Base-by-base conservation (phyloP, 345 rosid genomes). In the Cardamine chenopodiifolia region DNA sequence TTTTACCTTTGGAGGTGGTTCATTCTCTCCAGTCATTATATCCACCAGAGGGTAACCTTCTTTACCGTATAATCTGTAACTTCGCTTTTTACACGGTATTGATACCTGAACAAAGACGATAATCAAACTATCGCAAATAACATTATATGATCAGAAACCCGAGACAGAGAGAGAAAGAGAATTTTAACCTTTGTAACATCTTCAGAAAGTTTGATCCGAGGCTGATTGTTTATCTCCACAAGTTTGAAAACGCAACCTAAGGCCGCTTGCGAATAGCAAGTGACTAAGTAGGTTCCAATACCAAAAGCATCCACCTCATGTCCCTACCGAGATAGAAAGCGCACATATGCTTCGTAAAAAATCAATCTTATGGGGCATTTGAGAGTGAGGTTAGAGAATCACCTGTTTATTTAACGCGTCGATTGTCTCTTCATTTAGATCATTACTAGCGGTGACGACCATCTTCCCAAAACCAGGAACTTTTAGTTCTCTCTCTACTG, bases 321-420 rank as follows among this genome's bases (percentile, higher is more conserved):
- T 68, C 99, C 98, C 98, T 95, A 75, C 42, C 4, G 4, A 66
- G 50, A 17, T n/a, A 1, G 4, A 20, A 44, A 7, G 9, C 7
- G 25, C 8, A 32, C 31, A 40, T 2, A 11, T 6, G 53, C 64
- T 54, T 18, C 4, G 12, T 5, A 39, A 29, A 50, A n/a, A 18
- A 32, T 4, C 17, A 28, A 42, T 44, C 40, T 60, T 40, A n/a
- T 19, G 44, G 14, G n/a, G 4, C 11, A 39, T 10, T 42, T 19
- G 28, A 57, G 44, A 39, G 32, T 35, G 8, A 35, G 59, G 44
- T 48, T 22, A 55, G 22, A 6, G 12, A 55, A 48, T 71, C 71
- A 90, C 98, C 90, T 95, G 99, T 74, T 95, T 95, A 82, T 95
- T 95, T 69, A 95, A 72, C 66, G 98, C 99, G 60, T 95, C 99